Base-by-base conservation (phyloP, 179 eudicot genomes). In the Nepenthes alata region DNA sequence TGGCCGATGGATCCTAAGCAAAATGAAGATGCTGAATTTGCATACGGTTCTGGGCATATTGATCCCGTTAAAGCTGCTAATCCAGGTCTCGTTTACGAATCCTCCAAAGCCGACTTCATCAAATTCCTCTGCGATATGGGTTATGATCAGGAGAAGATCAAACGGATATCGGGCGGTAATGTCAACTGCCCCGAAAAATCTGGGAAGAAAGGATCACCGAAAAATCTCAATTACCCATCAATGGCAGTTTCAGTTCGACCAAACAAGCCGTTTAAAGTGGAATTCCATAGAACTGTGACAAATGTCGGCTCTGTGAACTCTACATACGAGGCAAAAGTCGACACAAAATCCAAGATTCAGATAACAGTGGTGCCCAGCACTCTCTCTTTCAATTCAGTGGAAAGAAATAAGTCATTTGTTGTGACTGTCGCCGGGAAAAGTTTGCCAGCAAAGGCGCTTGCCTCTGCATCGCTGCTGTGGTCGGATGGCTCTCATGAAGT, bases 1-100 rank as follows among this genome's bases (percentile, higher is more conserved):
- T 15, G 13, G 2, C 61, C 59, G 5, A 74, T 77, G 78, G 67
- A 57, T 11, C 15, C 36, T 6, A 37, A 12, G 1, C 54, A 70
- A 35, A 70, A 70, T 41, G 35, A 63, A 34, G 65, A 53, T 12
- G 75, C 47, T 9, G 75, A 67, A 67, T 74, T 77, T 25, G 70
- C 70, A 5, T 74, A 77, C 11, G 81, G 78, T 51, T 58, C 76
- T 6, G 76, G 81, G 5, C 76, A 74, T 34, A 59, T 77, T 1
- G 54, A 77, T 48, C 81, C 81, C 1, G 16, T 51, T 0, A 57
- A 52, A 8, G 76, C 76, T 11, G 12, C 51, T 6, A 51, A 71
- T 35, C 78, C 78, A 0, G 78, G 81, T 13, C 75, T 77, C 0
- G 59, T 74, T 14, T 77, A 64, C 25, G 76, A 78, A 53, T 34